Evolutionary conservation across 202 grass and related monocot species (phyloP), one percentile per base, ranked within the genome.

Genomic region (Zizania palustris): DNA sequence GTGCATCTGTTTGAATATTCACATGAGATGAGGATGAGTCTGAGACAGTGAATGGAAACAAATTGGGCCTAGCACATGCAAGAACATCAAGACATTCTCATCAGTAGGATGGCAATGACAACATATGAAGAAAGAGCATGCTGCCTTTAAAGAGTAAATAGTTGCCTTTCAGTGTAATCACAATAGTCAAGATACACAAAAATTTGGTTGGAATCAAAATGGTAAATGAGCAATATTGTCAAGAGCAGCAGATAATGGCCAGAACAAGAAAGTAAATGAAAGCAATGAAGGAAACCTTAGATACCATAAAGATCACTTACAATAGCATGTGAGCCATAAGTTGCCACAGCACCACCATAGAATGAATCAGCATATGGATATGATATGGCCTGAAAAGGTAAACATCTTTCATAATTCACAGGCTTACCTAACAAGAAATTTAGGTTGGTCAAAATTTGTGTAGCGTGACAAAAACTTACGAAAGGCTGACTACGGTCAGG

Each of bases 311-410:
- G 34, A 66, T 62, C 15, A 82, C 82, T 68, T 64, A 99, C 96
- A 73, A 99, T 82, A 54, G 81, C 81, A 83, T 78, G 87, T 0
- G 85, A 36, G 21, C 84, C 87, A 76, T 92, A 93, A 49, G 89
- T 71, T 9, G 87, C 49, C 71, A 93, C 45, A 15, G 82, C 55
- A n/a, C 83, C 85, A 81, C 83, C 78, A 70, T 89, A 99, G 78
- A 74, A 87, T 28, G 85, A 73, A 78, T 95, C 92, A 49, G 28
- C 72, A 87, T 96, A 99, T 3, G 96, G 85, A 82, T 91, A 97
- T 57, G 90, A 81, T 21, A 91, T 69, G 28, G 82, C 91, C 93
- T 97, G 88, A 71, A 83, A 84, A 75, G 63, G 60, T 58, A 58
- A 90, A 73, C 42, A 74, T 65, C 51, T 45, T 44, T 21, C 37